Conservation (phyloP, 306 rosid species). For the Gastrolobium bilobum region DNA sequence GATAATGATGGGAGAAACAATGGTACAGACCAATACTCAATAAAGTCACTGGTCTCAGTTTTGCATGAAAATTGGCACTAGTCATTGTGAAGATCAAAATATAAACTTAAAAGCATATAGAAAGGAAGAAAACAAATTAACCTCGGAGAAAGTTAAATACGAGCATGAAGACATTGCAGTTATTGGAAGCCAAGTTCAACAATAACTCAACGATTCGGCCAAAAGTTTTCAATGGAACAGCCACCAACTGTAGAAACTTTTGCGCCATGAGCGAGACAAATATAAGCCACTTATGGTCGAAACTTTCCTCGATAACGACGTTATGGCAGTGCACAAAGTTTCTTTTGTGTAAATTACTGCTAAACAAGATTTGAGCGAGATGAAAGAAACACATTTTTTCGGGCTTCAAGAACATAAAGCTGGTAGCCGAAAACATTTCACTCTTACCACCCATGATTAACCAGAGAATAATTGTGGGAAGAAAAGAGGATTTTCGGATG, state of each 20-base stretch:
- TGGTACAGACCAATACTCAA: no score
- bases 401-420: conserved; percentile 56
- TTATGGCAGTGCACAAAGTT: conserved; percentile 38
- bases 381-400: conserved; percentile 55
- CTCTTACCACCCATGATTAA: conserved; percentile 15
- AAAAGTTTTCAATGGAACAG: conserved; percentile 34
- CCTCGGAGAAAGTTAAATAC: conserved; percentile 51
- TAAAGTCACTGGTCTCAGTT: no score
- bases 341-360: conserved; percentile 29
- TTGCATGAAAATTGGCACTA: no score
- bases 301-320: conserved; percentile 36
- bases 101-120: not conserved
- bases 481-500: not conserved
- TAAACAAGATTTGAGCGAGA: conserved; percentile 51
- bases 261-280: conserved; percentile 53
- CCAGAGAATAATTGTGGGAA: not conserved
- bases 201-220: conserved; percentile 46
- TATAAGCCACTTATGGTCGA: conserved; percentile 51
- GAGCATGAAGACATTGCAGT: conserved; percentile 45
- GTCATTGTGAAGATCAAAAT: not conserved
- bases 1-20: no score
- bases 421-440: conserved; percentile 47
- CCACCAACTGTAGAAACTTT: conserved; percentile 45
- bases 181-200: conserved; percentile 48
- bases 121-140: conserved; percentile 21